Conservation (phyloP, 257 asterid species). For the Nicotiana obtusifolia region DNA sequence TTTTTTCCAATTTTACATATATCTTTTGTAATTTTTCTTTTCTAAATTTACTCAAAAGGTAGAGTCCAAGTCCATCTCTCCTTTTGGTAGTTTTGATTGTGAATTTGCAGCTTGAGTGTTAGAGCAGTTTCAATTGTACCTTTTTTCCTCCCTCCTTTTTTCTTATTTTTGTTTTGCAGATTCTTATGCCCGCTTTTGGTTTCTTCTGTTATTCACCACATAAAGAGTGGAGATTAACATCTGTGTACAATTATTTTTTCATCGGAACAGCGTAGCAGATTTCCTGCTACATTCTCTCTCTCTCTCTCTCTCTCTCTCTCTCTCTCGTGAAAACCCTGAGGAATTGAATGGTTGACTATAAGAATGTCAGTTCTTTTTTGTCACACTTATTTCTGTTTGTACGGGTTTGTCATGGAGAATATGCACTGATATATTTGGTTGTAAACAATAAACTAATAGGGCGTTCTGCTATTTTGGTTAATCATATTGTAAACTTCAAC, state of each 20-base stretch:
- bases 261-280: background rate
- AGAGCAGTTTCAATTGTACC: constrained; percentile 14
- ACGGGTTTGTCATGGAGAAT: background rate
- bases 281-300: background rate
- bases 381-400: background rate
- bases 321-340: background rate
- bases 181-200: background rate
- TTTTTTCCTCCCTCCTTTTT: background rate
- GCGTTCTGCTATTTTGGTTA: background rate
- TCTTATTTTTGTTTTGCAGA: background rate
- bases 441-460: background rate
- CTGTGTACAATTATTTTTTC: background rate
- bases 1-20: background rate
- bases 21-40: constrained; percentile 23
- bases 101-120: constrained; percentile 11
- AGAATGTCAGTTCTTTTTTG: background rate
- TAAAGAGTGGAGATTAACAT: constrained; percentile 4
- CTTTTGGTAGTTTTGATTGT: constrained; percentile 31
- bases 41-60: constrained; percentile 22
- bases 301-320: too few relatives aligned
- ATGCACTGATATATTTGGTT: background rate
- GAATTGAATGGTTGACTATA: background rate
- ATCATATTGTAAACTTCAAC: background rate
- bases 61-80: constrained; percentile 44
- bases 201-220: constrained; percentile 4